These are phyloP conservation scores for Chaetomium cochliodes DNA, from an alignment of 495 filamentous ascomycete species.

Conservation along the genomic window DNA sequence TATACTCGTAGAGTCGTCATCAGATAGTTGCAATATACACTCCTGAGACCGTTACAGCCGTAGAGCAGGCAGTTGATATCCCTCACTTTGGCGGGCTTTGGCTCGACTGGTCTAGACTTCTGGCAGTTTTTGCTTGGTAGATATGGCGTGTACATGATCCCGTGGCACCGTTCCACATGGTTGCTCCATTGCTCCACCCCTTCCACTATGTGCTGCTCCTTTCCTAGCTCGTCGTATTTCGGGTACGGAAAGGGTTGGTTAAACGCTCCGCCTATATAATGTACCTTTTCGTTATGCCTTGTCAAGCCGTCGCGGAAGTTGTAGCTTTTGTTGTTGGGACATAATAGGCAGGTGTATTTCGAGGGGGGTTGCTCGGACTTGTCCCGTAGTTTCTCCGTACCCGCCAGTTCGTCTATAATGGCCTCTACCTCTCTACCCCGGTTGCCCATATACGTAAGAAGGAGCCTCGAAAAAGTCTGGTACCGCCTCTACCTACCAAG, in stretches of 20 bases:
- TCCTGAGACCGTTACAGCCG: too few relatives aligned
- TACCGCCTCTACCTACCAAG: not conserved
- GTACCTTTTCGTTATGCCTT: conserved; percentile 1
- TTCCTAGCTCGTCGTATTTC: not conserved
- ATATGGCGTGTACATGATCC: not conserved
- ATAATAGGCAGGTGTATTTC: not conserved
- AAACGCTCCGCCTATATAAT: not conserved
- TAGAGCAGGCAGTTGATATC: not conserved
- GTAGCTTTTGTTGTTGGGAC: not conserved
- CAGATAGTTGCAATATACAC: too few relatives aligned
- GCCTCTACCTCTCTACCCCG: not conserved
- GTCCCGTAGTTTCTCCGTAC: not conserved
- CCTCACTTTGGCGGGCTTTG: not conserved
- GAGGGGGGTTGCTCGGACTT: not conserved
- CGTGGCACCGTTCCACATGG: conserved; percentile 1
- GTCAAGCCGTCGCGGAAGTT: conserved; percentile 4
- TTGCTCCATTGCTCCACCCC: conserved; percentile 10
- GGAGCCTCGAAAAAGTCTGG: not conserved
- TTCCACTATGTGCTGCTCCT: conserved; percentile 4
- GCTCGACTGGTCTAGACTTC: not conserved
- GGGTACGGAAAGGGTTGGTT: conserved; percentile 5
- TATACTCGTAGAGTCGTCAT: too few relatives aligned
- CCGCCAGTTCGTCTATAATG: conserved; percentile 1
- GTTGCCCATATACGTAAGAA: not conserved
- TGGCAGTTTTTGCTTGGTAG: not conserved